Evolutionary conservation across 257 asterid genomes (phyloP).

Genomic region (Solanum tacnaense): DNA sequence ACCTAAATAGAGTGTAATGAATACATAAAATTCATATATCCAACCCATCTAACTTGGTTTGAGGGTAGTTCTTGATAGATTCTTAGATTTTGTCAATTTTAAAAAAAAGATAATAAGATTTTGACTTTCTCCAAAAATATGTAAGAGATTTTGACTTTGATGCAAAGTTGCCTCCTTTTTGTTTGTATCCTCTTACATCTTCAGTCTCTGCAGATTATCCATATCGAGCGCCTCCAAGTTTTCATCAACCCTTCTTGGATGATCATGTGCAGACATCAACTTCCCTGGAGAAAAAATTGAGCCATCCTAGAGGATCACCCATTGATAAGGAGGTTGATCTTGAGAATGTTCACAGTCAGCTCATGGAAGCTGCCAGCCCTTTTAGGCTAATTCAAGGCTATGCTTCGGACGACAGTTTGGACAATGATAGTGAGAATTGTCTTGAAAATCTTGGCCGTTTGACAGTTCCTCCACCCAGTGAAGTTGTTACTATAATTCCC

Average conservation of each 20-base stretch:
- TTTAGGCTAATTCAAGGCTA: conserved; percentile 49
- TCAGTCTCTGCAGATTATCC: conserved; percentile 26
- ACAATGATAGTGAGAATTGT: conserved; percentile 22
- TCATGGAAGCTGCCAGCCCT: conserved; percentile 25
- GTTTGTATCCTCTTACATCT: conserved; percentile 1
- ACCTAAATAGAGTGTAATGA: neutral
- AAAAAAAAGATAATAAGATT: neutral
- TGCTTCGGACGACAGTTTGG: conserved; percentile 44
- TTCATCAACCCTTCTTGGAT: conserved; percentile 7
- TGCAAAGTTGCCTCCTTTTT: neutral
- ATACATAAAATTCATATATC: neutral
- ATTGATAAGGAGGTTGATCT: conserved; percentile 17
- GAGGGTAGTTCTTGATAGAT: neutral
- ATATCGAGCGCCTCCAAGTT: conserved; percentile 7
- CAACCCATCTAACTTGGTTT: neutral
- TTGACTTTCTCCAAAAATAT: neutral
- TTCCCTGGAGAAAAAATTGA: conserved; percentile 6
- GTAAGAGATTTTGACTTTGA: neutral
- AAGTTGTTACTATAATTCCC: conserved; percentile 17
- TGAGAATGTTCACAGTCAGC: conserved; percentile 32
- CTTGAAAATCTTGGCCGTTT: conserved; percentile 14
- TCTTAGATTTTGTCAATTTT: neutral
- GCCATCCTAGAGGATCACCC: conserved; percentile 15
- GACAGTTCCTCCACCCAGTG: conserved; percentile 1
- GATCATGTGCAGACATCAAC: conserved; percentile 12